Evolutionary conservation across 495 filamentous ascomycete genomes (phyloP), one percentile per base, ranked within the genome.

Genomic region (Neurospora tetrasperma): DNA sequence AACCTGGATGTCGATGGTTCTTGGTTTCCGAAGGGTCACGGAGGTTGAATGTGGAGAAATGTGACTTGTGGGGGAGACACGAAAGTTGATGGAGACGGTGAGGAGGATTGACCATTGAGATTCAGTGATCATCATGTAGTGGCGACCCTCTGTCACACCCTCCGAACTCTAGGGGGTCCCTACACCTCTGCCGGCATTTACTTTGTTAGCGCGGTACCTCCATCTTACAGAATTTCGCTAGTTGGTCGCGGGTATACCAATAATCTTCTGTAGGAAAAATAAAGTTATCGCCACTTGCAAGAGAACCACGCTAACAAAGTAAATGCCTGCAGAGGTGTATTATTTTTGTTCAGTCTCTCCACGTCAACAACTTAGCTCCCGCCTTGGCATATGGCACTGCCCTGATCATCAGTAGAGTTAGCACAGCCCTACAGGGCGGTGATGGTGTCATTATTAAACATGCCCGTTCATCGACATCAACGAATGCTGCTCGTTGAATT

Each of bases 41-140:
- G 77, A 77, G 69, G 59, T 70, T 77, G 77, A 71, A 70, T 38
- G 41, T 59, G 54, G 59, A 70, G 70, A 23, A 66, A 20, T 39
- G 18, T 38, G 20, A 81, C 79, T 75, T 80, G 80, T 81, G 81
- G 77, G 81, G 82, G 79, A 82, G 84, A 14, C 20, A 59, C 11
- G 20, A 31, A 11, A 5, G 12, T 62, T 62, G 54, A 31, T 62
- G 54, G 54, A 62, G 54, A 35, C 14, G 23, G 12, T 35, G 27
- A 35, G 23, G 16, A 18, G 1, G 20, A 62, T 62, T 27, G 54
- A 35, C 54, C 54, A 35, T 18, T 35, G 54, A 62, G 12, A 35
- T 66, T 31, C 27, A 9, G 23, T 66, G 54, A 66, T 66, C 27
- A 66, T 31, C 54, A 27, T 35, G 27, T 23, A 27, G 1, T 62